phyloP scores from a whole-genome alignment of 164 flowering plant species.

The Vitis rotundifolia region DNA sequence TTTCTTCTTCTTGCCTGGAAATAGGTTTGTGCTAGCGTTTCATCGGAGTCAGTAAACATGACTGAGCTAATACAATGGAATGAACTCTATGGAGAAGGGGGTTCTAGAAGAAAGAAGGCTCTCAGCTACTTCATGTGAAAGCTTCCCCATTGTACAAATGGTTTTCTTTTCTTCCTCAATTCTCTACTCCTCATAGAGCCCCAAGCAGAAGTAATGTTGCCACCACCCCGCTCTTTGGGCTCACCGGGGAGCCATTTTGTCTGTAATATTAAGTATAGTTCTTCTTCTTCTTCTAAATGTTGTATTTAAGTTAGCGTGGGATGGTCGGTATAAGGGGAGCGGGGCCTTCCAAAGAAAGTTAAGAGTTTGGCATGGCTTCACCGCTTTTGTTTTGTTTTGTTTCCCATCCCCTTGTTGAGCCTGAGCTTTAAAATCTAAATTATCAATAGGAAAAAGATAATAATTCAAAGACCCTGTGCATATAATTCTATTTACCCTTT shows the following conservation, averaged over 20 bases:
- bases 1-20: background rate
- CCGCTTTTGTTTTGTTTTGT: conserved; percentile 22
- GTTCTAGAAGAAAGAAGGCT: conserved; percentile 75
- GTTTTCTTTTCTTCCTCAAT: background rate
- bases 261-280: conserved; percentile 20
- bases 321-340: conserved; percentile 20
- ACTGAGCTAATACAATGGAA: conserved; percentile 88
- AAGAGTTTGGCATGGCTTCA: conserved; percentile 9
- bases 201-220: conserved; percentile 5
- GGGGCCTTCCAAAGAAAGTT: conserved; percentile 8
- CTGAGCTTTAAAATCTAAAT: background rate
- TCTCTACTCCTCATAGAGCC: background rate
- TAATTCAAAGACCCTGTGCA: conserved; percentile 4
- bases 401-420: conserved; percentile 12
- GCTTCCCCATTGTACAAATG: conserved; percentile 22
- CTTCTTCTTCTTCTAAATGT: background rate
- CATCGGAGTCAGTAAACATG: conserved; percentile 89
- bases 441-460: background rate
- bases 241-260: conserved; percentile 22
- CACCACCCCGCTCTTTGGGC: background rate
- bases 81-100: conserved; percentile 92
- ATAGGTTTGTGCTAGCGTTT: conserved; percentile 96
- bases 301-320: conserved; percentile 7
- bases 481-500: background rate
- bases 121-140: conserved; percentile 92